Evolutionary conservation across 441 rosid species (phyloP).

Genomic region (Macaranga tanarius): DNA sequence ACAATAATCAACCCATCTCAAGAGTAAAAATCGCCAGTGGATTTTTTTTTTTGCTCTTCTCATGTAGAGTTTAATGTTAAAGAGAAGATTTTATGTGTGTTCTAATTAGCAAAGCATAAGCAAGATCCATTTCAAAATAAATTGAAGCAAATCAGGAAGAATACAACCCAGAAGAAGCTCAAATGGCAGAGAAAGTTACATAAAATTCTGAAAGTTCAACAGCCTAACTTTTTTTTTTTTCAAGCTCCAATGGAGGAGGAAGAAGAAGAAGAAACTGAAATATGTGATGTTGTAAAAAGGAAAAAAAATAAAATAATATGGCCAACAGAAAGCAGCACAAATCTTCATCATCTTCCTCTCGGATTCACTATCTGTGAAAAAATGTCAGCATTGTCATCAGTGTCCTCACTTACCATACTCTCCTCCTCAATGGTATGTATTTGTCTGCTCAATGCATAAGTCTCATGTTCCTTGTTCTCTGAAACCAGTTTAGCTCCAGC

Average conservation of each 20-base stretch:
- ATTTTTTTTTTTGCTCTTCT: neutral
- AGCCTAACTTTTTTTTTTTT: constrained; percentile 10
- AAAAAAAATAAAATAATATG: neutral
- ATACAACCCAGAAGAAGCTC: constrained; percentile 4
- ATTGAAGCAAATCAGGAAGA: constrained; percentile 10
- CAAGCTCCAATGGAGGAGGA: neutral
- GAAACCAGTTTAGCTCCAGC: constrained; percentile 55
- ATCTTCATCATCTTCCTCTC: constrained; percentile 55
- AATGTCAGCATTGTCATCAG: constrained; percentile 72
- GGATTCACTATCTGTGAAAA: constrained; percentile 95
- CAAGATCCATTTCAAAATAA: constrained; percentile 13
- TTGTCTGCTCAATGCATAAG: constrained; percentile 55
- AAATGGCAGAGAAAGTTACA: constrained; percentile 6
- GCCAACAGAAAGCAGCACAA: neutral
- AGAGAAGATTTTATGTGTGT: neutral
- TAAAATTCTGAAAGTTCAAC: constrained; percentile 7
- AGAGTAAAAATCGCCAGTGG: no score
- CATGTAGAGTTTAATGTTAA: neutral
- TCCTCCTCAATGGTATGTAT: constrained; percentile 74
- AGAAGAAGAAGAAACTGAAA: constrained; percentile 3
- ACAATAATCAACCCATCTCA: no score
- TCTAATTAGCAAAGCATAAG: constrained; percentile 6
- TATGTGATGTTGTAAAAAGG: neutral
- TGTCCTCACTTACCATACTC: constrained; percentile 76
- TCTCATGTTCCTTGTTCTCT: constrained; percentile 27